Evolutionary conservation across 352 stramenopile species (phyloP), one percentile per base, ranked within the genome.

Genomic region (Globisporangium acanthophoron): DNA sequence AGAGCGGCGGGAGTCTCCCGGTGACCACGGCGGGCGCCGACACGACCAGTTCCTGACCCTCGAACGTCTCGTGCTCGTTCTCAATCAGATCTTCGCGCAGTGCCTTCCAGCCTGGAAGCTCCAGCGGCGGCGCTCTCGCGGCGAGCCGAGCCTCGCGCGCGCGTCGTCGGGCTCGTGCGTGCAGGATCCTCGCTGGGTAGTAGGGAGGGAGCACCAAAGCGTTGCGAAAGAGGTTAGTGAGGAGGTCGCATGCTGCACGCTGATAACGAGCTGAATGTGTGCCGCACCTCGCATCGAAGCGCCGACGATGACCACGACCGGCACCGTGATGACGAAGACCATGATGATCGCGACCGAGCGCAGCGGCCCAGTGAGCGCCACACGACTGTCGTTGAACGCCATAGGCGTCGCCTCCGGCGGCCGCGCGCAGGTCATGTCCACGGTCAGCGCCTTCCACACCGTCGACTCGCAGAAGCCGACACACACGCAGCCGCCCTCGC

Each of bases 391-490:
- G 43, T 33, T 56, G 51, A 21, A 18, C 20, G 35, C 13, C 12
- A 1, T 31, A 12, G 43, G 8, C 69, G 47, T 70, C 58, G 50
- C 67, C 3, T 16, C 16, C 11, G 58, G 54, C 50, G 44, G 29
- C 15, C 62, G 37, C 49, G 49, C 33, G 35, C 70, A 78, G 6
- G 70, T 59, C 24, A 64, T 54, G 2, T 55, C 47, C 12, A 68
- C 16, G 3, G 70, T 52, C 7, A 56, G 60, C 33, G 56, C 33
- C n/a, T 64, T 15, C 66, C 70, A 80, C 27, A 61, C 29, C 3
- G 45, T 24, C 21, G 69, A 74, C 59, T 80, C 66, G 24, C 72
- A 80, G 56, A 74, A 74, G 31, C 58, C 59, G 45, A 78, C 59
- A 33, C 72, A 80, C 37, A 80, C 60, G 24, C 72, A 80, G 24